phyloP scores from a whole-genome alignment of 352 stramenopile genomes.

The Globisporangium paddicum region DNA sequence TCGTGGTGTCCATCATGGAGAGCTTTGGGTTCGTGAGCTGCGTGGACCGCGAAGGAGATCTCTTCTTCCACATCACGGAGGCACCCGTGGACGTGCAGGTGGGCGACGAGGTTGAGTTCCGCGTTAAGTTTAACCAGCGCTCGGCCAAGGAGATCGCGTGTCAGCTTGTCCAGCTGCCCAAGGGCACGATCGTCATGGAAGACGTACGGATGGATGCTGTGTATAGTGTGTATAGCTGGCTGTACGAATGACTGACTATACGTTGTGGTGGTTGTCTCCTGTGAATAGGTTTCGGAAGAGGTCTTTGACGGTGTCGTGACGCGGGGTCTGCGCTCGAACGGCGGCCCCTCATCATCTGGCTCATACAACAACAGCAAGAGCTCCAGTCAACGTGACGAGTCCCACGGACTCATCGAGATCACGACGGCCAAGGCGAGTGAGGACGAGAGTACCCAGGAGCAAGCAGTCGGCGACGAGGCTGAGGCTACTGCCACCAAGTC shows the following conservation, averaged over 20 bases:
- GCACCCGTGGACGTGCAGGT: slow-evolving; percentile 62
- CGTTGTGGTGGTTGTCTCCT: neutral
- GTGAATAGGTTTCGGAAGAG: slow-evolving; percentile 35
- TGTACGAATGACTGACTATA: neutral
- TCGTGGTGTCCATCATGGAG: slow-evolving; percentile 46
- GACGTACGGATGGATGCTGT: slow-evolving; percentile 37
- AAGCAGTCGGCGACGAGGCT: slow-evolving; percentile 2
- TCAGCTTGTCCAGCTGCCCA: slow-evolving; percentile 57
- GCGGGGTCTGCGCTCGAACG: slow-evolving; percentile 45
- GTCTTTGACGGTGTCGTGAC: slow-evolving; percentile 56
- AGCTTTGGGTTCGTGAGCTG: slow-evolving; percentile 60
- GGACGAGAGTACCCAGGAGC: slow-evolving; percentile 2
- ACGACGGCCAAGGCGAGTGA: slow-evolving; percentile 1
- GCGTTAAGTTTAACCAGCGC: slow-evolving; percentile 66
- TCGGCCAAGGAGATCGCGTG: slow-evolving; percentile 70
- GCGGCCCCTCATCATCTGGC: slow-evolving; percentile 8
- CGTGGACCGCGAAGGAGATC: slow-evolving; percentile 58
- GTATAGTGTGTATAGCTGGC: neutral
- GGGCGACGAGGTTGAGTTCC: slow-evolving; percentile 73
- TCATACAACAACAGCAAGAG: slow-evolving; percentile 28
- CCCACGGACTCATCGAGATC: slow-evolving; percentile 14
- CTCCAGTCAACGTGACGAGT: slow-evolving; percentile 11
- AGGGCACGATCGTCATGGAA: slow-evolving; percentile 73
- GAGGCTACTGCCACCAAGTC: neutral
- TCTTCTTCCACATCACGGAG: slow-evolving; percentile 84